phyloP scores from a whole-genome alignment of 306 rosid genomes.

The Crataegus laevigata region DNA sequence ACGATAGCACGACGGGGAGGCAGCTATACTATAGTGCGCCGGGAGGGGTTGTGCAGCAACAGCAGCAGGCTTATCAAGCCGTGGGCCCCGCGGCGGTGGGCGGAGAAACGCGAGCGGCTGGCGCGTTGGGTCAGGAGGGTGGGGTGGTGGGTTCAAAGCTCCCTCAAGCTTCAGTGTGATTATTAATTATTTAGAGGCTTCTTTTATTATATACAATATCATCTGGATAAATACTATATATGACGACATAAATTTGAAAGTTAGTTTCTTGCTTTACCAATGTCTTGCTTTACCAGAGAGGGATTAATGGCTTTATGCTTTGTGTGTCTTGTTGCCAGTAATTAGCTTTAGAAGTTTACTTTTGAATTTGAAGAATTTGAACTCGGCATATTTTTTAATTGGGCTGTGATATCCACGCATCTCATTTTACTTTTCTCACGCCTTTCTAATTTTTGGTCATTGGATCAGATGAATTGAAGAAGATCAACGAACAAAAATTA shows the following conservation, averaged over 20 bases:
- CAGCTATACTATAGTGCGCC: conserved; percentile 64
- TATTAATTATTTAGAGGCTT: not conserved
- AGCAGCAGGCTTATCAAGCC: conserved; percentile 9
- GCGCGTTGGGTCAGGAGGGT: conserved; percentile 56
- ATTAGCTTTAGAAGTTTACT: no score
- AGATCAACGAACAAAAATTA: no score
- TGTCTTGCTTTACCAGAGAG: not conserved
- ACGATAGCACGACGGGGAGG: conserved; percentile 61
- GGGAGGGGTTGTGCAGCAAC: conserved; percentile 33
- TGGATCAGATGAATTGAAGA: no score
- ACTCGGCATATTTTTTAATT: no score
- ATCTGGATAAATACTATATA: not conserved
- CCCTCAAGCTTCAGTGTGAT: conserved; percentile 64
- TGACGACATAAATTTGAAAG: not conserved
- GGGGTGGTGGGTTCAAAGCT: conserved; percentile 56
- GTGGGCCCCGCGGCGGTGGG: conserved; percentile 14
- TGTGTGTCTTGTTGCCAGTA: not conserved
- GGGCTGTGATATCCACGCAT: no score
- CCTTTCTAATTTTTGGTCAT: no score
- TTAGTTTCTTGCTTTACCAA: not conserved
- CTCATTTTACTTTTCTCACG: no score
- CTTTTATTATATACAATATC: no score
- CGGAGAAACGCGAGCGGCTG: conserved; percentile 29
- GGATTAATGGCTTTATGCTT: not conserved
- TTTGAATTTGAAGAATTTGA: no score